A percentile compares a stretch with the other conserved stretches of the same genome.
Evolutionary conservation across 306 rosid species (phyloP).

Genomic region (Malus fusca): DNA sequence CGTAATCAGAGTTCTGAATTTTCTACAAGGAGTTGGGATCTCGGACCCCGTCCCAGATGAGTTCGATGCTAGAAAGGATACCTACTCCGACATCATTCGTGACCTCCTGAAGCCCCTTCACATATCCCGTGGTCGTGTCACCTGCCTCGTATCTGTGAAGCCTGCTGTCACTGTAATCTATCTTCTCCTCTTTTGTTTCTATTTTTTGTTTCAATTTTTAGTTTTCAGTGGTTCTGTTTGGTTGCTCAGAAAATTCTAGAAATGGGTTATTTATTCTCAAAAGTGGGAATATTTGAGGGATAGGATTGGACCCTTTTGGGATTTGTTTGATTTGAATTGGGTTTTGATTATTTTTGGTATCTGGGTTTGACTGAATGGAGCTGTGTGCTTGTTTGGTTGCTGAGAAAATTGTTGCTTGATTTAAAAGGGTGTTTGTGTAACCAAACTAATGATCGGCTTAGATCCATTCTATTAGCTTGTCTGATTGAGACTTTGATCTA

Average conservation of each 20-base stretch:
- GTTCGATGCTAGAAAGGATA: slow-evolving; percentile 18
- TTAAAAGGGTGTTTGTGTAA: background rate
- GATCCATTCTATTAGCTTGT: background rate
- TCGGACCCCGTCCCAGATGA: slow-evolving; percentile 19
- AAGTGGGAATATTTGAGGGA: background rate
- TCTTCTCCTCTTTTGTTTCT: too few relatives aligned
- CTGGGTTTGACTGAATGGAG: slow-evolving; percentile 1
- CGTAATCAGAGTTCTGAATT: background rate
- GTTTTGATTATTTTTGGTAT: background rate
- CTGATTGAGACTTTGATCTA: background rate
- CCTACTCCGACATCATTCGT: slow-evolving; percentile 20
- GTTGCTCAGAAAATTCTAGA: background rate
- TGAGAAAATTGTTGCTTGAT: background rate
- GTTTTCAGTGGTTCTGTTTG: background rate
- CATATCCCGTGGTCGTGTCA: slow-evolving; percentile 26
- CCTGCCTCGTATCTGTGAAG: slow-evolving; percentile 32
- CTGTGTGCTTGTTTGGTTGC: background rate
- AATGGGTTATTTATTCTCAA: background rate
- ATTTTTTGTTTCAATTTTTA: background rate
- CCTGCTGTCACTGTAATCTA: slow-evolving; percentile 25
- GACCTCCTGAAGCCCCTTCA: slow-evolving; percentile 18
- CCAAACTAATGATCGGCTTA: background rate
- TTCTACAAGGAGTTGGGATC: slow-evolving; percentile 7
- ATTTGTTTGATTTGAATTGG: background rate
- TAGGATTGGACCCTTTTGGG: background rate